Percentiles rank a stretch among this genome's conserved stretches.
Evolutionary conservation across 2,329 filamentous ascomycete species (phyloP).

Genomic region (Aspergillus eucalypticola): DNA sequence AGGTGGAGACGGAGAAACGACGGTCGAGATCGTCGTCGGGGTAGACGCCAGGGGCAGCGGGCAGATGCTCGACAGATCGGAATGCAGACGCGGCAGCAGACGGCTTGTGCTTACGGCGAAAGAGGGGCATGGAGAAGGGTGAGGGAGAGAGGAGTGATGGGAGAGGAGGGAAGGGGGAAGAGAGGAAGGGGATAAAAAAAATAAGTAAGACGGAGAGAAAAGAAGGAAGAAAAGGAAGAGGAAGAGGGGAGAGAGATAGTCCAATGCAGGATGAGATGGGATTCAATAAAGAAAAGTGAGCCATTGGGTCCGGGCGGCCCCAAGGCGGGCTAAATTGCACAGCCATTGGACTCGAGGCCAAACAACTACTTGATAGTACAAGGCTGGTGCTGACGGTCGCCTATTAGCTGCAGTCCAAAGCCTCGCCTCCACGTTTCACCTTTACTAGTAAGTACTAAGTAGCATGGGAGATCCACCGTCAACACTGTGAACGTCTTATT

Average conservation of each 20-base stretch:
- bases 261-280: background rate
- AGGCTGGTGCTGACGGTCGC: too few relatives aligned
- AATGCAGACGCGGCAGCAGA: constrained; percentile 17
- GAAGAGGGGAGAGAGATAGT: background rate
- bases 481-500: too few relatives aligned
- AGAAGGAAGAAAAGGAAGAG: constrained; percentile 5
- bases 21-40: constrained; percentile 11
- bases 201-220: background rate
- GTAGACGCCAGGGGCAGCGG: constrained; percentile 15
- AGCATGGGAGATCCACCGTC: background rate
- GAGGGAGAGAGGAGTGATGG: constrained; percentile 1
- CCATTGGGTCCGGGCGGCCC: background rate
- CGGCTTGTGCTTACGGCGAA: constrained; percentile 19
- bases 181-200: background rate
- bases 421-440: too few relatives aligned
- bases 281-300: constrained; percentile 5
- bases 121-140: constrained; percentile 20
- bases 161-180: background rate
- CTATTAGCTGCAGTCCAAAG: too few relatives aligned
- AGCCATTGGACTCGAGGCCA: too few relatives aligned
- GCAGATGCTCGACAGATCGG: constrained; percentile 20
- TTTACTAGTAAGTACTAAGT: too few relatives aligned
- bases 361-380: too few relatives aligned
- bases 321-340: background rate
- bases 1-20: constrained; percentile 13